phyloP scores from a whole-genome alignment of 208 protist genomes.

The Angomonas ambiguus region DNA sequence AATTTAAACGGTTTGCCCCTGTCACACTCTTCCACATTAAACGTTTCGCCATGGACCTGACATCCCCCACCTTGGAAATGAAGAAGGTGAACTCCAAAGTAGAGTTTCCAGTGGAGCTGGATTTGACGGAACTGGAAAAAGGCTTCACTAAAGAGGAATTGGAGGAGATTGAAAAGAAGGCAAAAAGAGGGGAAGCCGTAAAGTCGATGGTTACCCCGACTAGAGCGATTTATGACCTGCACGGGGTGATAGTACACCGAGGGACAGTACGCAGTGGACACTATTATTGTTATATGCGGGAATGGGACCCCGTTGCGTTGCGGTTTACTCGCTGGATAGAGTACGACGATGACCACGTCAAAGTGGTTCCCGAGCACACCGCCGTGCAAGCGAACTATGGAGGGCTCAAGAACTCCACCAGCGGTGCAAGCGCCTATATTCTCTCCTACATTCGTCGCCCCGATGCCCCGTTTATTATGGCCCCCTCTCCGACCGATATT shows the following conservation, averaged over 20 bases:
- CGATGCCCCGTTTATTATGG: constrained; percentile 50
- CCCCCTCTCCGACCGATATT: constrained; percentile 51
- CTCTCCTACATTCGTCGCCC: constrained; percentile 77
- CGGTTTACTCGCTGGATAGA: constrained; percentile 74
- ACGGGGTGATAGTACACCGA: constrained; percentile 86
- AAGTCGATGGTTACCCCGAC: constrained; percentile 40
- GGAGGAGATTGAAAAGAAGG: not conserved
- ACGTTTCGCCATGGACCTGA: constrained; percentile 88
- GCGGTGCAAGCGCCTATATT: constrained; percentile 69
- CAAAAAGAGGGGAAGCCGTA: constrained; percentile 17
- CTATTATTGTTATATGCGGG: constrained; percentile 88
- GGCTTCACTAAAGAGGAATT: constrained; percentile 17
- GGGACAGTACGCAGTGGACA: constrained; percentile 85
- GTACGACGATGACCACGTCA: constrained; percentile 81
- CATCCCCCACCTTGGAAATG: constrained; percentile 72
- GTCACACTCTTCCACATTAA: constrained; percentile 90
- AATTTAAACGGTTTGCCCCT: constrained; percentile 74
- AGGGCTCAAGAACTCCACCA: constrained; percentile 10
- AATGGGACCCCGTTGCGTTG: constrained; percentile 51
- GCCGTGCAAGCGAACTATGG: constrained; percentile 78
- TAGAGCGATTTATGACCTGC: constrained; percentile 80
- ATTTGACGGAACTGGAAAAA: constrained; percentile 53
- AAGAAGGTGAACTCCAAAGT: constrained; percentile 73
- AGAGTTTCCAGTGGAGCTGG: constrained; percentile 74
- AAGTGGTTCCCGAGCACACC: constrained; percentile 42